phyloP scores from a whole-genome alignment of 495 filamentous ascomycete genomes.

The Xylaria telfairii region DNA sequence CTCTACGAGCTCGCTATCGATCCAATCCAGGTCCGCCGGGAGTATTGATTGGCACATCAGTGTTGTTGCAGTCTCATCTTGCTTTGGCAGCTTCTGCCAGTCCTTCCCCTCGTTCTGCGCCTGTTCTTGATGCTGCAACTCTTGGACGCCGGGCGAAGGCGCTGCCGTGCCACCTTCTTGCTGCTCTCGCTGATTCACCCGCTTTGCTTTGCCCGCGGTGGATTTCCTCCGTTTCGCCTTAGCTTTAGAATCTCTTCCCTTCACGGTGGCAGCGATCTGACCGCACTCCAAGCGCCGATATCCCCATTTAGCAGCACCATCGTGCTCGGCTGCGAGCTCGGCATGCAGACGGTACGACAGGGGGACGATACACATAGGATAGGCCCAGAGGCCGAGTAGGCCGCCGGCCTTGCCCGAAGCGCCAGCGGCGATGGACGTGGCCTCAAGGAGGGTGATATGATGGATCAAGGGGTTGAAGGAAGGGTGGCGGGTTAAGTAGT shows the following conservation, averaged over 20 bases:
- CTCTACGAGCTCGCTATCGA: constrained; percentile 68
- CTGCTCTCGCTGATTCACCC: constrained; percentile 35
- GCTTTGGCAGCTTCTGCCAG: constrained; percentile 74
- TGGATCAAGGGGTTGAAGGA: constrained; percentile 77
- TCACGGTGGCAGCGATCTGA: constrained; percentile 67
- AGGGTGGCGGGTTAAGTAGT: constrained; percentile 90
- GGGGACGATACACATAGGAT: constrained; percentile 83
- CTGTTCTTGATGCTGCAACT: not conserved
- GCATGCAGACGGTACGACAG: constrained; percentile 85
- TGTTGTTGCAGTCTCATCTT: constrained; percentile 63
- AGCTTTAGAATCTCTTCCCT: constrained; percentile 41
- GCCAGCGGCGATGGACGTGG: constrained; percentile 83
- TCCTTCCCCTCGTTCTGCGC: constrained; percentile 37
- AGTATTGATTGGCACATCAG: constrained; percentile 67
- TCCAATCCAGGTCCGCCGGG: constrained; percentile 87
- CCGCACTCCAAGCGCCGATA: constrained; percentile 83
- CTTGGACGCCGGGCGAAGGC: not conserved
- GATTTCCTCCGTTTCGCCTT: constrained; percentile 37
- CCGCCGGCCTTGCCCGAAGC: constrained; percentile 97
- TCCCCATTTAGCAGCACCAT: constrained; percentile 83
- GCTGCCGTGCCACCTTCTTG: constrained; percentile 4
- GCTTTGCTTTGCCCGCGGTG: constrained; percentile 30
- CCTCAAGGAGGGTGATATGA: constrained; percentile 87
- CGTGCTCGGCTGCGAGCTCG: constrained; percentile 84
- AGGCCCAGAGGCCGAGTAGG: constrained; percentile 90